phyloP scores from a whole-genome alignment of 768 basidiomycete species.

The Crucibulum laeve region DNA sequence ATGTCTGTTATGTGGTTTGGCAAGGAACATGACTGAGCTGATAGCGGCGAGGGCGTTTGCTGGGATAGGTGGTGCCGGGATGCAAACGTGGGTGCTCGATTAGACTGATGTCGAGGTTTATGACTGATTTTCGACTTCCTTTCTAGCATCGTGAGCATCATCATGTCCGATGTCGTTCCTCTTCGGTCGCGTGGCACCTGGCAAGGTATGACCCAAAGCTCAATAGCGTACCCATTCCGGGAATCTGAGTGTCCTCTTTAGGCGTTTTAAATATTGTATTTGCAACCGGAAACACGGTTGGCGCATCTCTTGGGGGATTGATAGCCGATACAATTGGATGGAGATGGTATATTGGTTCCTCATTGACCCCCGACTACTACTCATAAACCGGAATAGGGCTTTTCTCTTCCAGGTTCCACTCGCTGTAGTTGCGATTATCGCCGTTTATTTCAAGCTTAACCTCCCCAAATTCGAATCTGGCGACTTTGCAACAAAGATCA shows the following conservation, averaged over 20 bases:
- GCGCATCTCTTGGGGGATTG: slow-evolving; percentile 61
- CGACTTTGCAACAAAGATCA: slow-evolving; percentile 46
- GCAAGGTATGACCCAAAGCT: slow-evolving; percentile 40
- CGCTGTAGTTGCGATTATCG: slow-evolving; percentile 44
- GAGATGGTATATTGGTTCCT: slow-evolving; percentile 41
- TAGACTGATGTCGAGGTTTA: background rate
- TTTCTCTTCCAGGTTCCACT: slow-evolving; percentile 61
- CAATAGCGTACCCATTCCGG: background rate
- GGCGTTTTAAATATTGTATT: slow-evolving; percentile 59
- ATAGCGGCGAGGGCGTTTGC: slow-evolving; percentile 49
- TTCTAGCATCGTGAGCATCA: slow-evolving; percentile 53
- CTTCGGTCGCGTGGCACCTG: slow-evolving; percentile 63
- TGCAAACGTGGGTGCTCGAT: slow-evolving; percentile 46
- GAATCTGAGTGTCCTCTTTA: slow-evolving; percentile 10
- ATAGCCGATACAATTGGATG: slow-evolving; percentile 63
- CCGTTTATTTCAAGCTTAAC: slow-evolving; percentile 51
- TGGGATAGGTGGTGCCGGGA: slow-evolving; percentile 60
- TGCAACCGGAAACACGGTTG: slow-evolving; percentile 50
- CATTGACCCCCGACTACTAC: background rate
- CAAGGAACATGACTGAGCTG: slow-evolving; percentile 50
- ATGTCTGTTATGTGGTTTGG: slow-evolving; percentile 47
- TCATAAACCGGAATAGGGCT: slow-evolving; percentile 30
- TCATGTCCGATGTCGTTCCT: slow-evolving; percentile 63
- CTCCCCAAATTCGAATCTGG: slow-evolving; percentile 38
- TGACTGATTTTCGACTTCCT: background rate